These are phyloP conservation scores for Hirsutella thompsonii DNA, from an alignment of 2,329 filamentous ascomycete species.

Conservation along the genomic window DNA sequence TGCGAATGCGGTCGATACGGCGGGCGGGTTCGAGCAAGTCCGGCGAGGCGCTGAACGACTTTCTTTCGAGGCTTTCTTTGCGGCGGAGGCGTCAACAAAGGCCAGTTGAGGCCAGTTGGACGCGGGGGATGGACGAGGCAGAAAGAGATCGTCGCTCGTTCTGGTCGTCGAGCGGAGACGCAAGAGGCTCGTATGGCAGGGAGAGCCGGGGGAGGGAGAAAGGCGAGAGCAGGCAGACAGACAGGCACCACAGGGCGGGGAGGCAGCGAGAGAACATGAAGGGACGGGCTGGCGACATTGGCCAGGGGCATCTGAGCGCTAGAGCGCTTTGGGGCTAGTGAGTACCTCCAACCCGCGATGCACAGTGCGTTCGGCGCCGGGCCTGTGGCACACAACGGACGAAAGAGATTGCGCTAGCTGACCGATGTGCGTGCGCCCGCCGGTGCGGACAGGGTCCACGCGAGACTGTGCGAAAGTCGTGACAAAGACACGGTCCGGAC, in stretches of 20 bases:
- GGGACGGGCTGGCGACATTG: background rate
- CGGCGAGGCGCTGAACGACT: background rate
- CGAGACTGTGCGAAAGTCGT: no score
- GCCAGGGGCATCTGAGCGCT: conserved; percentile 3
- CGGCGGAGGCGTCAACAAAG: background rate
- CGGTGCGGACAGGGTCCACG: no score
- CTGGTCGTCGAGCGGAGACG: conserved; percentile 6
- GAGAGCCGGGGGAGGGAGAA: background rate
- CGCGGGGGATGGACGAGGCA: conserved; percentile 4
- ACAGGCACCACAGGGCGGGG: background rate
- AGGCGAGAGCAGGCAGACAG: background rate
- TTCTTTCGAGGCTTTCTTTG: background rate
- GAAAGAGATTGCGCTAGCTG: background rate
- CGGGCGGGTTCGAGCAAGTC: background rate
- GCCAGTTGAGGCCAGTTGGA: conserved; percentile 1
- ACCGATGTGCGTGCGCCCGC: no score
- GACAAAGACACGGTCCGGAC: no score
- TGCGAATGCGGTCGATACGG: conserved; percentile 7
- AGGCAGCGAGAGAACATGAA: background rate
- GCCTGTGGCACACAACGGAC: background rate
- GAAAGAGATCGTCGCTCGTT: conserved; percentile 7
- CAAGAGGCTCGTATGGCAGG: background rate
- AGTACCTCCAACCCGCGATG: background rate
- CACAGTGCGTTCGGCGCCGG: conserved; percentile 5
- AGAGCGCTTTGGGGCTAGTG: conserved; percentile 3